Percentiles rank a stretch among this genome's conserved stretches.
phyloP scores from a whole-genome alignment of 495 filamentous ascomycete genomes.

The Xylaria scruposa region DNA sequence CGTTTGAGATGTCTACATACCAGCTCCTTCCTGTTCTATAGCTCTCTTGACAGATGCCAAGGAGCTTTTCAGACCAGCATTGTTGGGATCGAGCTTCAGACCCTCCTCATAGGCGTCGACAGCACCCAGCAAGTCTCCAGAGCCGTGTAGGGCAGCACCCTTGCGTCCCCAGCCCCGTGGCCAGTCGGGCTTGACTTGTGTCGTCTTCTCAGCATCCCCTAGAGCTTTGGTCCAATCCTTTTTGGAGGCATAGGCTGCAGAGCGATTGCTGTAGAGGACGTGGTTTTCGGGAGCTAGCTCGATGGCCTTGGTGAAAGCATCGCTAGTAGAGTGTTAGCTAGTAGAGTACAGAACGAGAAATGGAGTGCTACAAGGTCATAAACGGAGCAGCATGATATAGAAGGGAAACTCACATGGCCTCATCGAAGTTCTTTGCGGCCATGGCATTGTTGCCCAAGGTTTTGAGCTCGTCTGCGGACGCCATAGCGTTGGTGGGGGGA shows the following conservation, averaged over 20 bases:
- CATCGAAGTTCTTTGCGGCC: slow-evolving; percentile 91
- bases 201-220: slow-evolving; percentile 90
- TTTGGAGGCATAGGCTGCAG: slow-evolving; percentile 92
- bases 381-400: background rate
- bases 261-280: slow-evolving; percentile 97
- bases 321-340: slow-evolving; percentile 55
- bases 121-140: slow-evolving; percentile 83
- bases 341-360: slow-evolving; percentile 24
- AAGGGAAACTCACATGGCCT: slow-evolving; percentile 79
- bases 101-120: slow-evolving; percentile 90
- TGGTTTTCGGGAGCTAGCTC: slow-evolving; percentile 88
- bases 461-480: slow-evolving; percentile 74
- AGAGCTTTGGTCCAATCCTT: slow-evolving; percentile 84
- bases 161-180: slow-evolving; percentile 94
- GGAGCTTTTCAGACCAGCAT: slow-evolving; percentile 90
- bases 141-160: slow-evolving; percentile 86
- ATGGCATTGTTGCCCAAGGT: slow-evolving; percentile 98
- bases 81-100: slow-evolving; percentile 86
- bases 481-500: slow-evolving; percentile 39
- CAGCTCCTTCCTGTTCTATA: slow-evolving; percentile 75
- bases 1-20: slow-evolving; percentile 42
- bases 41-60: slow-evolving; percentile 82
- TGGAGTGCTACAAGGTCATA: background rate
- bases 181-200: slow-evolving; percentile 96
- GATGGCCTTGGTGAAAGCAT: slow-evolving; percentile 94